Evolutionary conservation across 192 early-diverging fungal genomes (phyloP).

Genomic region (Rhizophlyctis rosea): DNA sequence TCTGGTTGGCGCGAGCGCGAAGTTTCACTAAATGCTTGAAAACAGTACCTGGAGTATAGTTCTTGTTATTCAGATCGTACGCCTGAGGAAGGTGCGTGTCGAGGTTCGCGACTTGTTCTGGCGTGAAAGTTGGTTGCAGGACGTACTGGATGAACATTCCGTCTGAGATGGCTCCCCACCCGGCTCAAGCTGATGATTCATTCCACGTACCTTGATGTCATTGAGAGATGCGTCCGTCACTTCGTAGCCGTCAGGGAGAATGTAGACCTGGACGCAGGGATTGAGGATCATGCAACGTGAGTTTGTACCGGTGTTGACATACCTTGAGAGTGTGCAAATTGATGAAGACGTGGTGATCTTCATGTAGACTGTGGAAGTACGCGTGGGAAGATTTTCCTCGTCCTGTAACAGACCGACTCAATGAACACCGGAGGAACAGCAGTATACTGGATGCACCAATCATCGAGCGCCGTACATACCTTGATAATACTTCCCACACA

Average conservation of each 20-base stretch:
- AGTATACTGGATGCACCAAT: background rate
- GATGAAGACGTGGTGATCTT: constrained; percentile 95
- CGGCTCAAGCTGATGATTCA: too few relatives aligned
- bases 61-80: constrained; percentile 81
- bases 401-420: constrained; percentile 40
- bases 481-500: constrained; percentile 95
- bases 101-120: constrained; percentile 59
- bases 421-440: background rate
- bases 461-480: constrained; percentile 37
- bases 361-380: constrained; percentile 92
- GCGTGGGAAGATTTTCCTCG: constrained; percentile 88
- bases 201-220: constrained; percentile 84
- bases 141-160: constrained; percentile 58
- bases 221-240: constrained; percentile 78
- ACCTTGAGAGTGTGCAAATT: constrained; percentile 80
- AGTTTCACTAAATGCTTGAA: background rate
- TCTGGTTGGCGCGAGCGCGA: constrained; percentile 1
- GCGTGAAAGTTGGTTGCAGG: constrained; percentile 75
- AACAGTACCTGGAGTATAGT: constrained; percentile 71
- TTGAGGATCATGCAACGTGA: background rate
- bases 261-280: constrained; percentile 60
- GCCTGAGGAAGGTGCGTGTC: constrained; percentile 60
- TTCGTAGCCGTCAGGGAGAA: constrained; percentile 93
- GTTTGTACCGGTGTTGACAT: background rate
- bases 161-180: too few relatives aligned